Evolutionary conservation across 352 stramenopile species (phyloP), one percentile per base, ranked within the genome.

Genomic region (Globisporangium canariense): DNA sequence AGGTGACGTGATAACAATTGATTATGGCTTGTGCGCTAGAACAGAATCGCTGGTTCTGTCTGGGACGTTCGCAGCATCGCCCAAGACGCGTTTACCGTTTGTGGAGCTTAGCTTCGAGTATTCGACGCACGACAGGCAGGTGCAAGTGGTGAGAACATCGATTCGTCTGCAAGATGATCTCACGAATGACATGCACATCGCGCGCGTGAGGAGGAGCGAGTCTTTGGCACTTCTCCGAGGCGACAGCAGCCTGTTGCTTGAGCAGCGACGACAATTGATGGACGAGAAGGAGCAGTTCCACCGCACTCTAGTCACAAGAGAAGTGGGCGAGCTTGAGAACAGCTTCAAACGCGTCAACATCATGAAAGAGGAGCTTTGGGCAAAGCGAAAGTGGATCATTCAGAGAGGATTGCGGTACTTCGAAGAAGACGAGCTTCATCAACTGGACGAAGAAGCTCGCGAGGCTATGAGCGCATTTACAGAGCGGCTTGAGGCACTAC

Each of bases 311-410:
- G 49, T 71, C 10, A 38, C 56, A 2, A 51, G 68, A 45, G 67
- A 79, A 62, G 60, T 79, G 11, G 67, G 69, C 0, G 67, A 74
- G 30, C 53, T 67, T 3, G 70, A 79, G 20, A 82, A 79, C 25
- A 22, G 66, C 25, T 79, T 82, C 65, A 82, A 82, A 56, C 72
- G 71, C 30, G 14, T 75, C 28, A 70, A 71, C 45, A 75, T 77
- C 28, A 79, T 78, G 75, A 82, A 79, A 58, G 69, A 78, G 57
- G 69, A 82, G 40, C 46, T 82, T 8, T 82, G 72, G 75, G 66
- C 65, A 3, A 63, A 53, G 14, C 56, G 66, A 9, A 70, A 69
- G 18, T 79, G 72, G 72, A 77, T 82, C n/a, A 25, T 70, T 0
- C 51, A 69, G n/a, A 67, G 69, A 22, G 67, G 57, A 3, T 45